Base-by-base conservation (phyloP, 129 eudicot species). In the Flaveria bidentis region DNA sequence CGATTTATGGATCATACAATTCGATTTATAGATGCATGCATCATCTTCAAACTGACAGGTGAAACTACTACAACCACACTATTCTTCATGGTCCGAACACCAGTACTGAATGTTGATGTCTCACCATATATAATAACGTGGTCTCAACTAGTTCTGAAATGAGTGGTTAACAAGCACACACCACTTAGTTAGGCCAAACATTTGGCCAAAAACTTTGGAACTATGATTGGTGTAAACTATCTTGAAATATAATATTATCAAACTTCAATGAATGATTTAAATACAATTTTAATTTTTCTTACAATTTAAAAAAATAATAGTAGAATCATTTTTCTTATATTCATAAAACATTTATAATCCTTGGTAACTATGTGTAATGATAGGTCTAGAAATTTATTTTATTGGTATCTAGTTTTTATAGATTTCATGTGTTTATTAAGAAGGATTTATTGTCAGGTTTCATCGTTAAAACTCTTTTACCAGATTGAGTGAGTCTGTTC, bases 101-200 rank as follows among this genome's bases (percentile, higher is more conserved):
- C 17, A 3, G 11, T 9, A 4, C 39, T 33, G 7, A 36, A 5
- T 36, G 0, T 62, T 62, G 45, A 62, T 28, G 67, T 62, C 9
- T 14, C 44, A 62, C 44, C 18, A 2, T 49, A 49, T 13, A 12
- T 10, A 8, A 60, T 13, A 26, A 28, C n/a, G 44, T 62, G 67
- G 44, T 28, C 67, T 62, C 42, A 62, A 62, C 44, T 49, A 16
- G 46, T 70, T 7, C 33, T 22, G 4, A 70, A 23, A 49, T 50
- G 62, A 70, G 15, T 70, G 75, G 75, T 70, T 70, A 28, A 49
- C 62, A 69, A 66, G 20, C 39, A 13, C 36, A 46, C 36, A 46
- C 74, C n/a, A 69, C 42, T 13, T 47, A 42, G 10, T 14, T 39
- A 45, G 2, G 13, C 41, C 41, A 4, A 36, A 69, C 14, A 26